Base-by-base conservation (phyloP, 768 basidiomycete species). In the Russula lepida region DNA sequence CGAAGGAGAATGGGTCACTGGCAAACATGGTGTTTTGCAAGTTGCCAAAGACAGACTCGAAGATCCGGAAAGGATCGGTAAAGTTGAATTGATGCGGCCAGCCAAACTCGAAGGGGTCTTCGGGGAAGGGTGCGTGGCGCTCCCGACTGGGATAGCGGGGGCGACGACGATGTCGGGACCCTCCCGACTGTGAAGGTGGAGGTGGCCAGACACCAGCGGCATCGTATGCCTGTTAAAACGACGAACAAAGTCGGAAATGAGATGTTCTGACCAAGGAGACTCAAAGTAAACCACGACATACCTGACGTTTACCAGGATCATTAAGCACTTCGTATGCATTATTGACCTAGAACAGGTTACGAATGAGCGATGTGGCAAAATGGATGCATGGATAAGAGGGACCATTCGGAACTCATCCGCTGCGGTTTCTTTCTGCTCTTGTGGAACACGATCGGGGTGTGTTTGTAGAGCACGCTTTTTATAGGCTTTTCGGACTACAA, bases 281-380 rank as follows among this genome's bases (percentile, higher is more conserved):
- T n/a, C 59, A 13, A 41, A 58, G 50, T n/a, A 19, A 1, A 52
- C 7, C 27, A 25, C 28, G 9, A 67, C 78, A 56, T 67, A 84
- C 79, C 67, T 74, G 77, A 54, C 87, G 81, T 60, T 80, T 89
- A 55, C 79, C 72, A 2, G 79, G 67, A 67, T 92, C 82, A 54
- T 70, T 83, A 56, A 92, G 72, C 2, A 92, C 80, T 69, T 91
- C 88, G 67, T 89, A 91, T 30, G 88, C 88, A 63, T 88, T 85
- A 66, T 84, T 87, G 48, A 89, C 80, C 85, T 89, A 50, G 33
- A 30, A 32, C 6, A 7, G 21, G 12, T 37, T 48, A 5, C 21
- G 50, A 55, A 59, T 67, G 39, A 67, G 59, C 46, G n/a, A 32
- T n/a, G 60, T 41, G 27, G 21, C 32, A 28, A 23, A 35, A 23